These are phyloP conservation scores for Cryphonectria japonica DNA, from an alignment of 2,329 filamentous ascomycete species.

Conservation along the genomic window DNA sequence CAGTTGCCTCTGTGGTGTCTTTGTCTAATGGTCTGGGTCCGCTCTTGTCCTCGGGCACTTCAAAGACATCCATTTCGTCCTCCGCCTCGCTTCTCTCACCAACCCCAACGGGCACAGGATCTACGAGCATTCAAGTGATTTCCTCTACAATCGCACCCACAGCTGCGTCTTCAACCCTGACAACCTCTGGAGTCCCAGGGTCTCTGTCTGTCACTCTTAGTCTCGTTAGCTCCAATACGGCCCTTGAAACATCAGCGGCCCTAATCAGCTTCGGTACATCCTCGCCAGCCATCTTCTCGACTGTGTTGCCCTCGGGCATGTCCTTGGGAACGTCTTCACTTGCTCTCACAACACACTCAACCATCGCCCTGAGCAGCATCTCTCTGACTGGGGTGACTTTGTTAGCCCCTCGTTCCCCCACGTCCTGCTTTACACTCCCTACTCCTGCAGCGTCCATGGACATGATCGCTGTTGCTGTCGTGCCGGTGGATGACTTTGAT, in stretches of 20 bases:
- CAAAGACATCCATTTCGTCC: background rate
- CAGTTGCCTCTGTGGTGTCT: conserved; percentile 18
- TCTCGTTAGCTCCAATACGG: conserved; percentile 16
- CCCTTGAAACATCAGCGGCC: conserved; percentile 19
- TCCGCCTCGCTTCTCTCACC: background rate
- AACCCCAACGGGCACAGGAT: background rate
- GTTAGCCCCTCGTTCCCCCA: conserved; percentile 32
- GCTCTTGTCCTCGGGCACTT: conserved; percentile 19
- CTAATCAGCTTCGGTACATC: conserved; percentile 28
- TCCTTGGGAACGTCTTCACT: conserved; percentile 23
- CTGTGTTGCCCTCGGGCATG: conserved; percentile 16
- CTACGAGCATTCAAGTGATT: conserved; percentile 22
- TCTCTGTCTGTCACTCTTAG: conserved; percentile 22
- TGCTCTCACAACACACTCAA: conserved; percentile 20
- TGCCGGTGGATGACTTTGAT: conserved; percentile 24
- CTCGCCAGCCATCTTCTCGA: conserved; percentile 25
- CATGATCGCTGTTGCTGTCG: conserved; percentile 30
- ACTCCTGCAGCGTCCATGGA: conserved; percentile 31
- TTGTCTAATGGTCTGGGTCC: conserved; percentile 25
- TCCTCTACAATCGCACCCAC: conserved; percentile 24
- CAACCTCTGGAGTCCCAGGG: conserved; percentile 25
- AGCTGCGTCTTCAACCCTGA: conserved; percentile 24
- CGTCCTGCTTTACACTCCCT: conserved; percentile 33
- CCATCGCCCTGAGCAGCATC: conserved; percentile 23
- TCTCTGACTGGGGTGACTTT: conserved; percentile 32